phyloP scores from a whole-genome alignment of 106 monocot genomes.

The Dactylorhiza incarnata region DNA sequence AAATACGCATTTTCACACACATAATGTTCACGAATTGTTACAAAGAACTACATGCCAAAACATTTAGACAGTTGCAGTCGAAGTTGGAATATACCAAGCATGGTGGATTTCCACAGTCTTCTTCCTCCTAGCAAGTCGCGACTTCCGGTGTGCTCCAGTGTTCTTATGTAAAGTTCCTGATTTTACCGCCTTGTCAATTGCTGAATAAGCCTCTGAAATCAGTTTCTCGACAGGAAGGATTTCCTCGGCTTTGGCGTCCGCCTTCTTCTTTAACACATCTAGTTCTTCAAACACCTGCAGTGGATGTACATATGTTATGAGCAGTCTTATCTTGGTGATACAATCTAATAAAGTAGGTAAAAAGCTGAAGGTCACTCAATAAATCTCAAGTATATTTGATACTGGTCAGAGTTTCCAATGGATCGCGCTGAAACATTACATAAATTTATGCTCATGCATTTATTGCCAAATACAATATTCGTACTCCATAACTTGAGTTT shows the following conservation, averaged over 20 bases:
- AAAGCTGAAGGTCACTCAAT: too few relatives aligned
- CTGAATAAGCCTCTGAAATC: slow-evolving; percentile 67
- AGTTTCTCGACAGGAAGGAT: slow-evolving; percentile 62
- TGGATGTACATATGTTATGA: neutral
- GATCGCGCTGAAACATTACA: too few relatives aligned
- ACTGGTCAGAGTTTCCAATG: too few relatives aligned
- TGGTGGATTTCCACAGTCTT: slow-evolving; percentile 77
- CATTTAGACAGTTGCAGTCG: neutral
- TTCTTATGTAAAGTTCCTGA: slow-evolving; percentile 74
- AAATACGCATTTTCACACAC: neutral
- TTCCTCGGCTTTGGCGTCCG: slow-evolving; percentile 53
- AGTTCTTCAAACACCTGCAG: slow-evolving; percentile 62
- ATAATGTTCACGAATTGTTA: neutral
- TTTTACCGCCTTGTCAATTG: slow-evolving; percentile 83
- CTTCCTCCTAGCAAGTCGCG: slow-evolving; percentile 78
- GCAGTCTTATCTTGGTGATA: too few relatives aligned
- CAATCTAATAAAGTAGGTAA: too few relatives aligned
- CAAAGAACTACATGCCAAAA: neutral
- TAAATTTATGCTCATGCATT: too few relatives aligned
- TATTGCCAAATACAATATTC: too few relatives aligned
- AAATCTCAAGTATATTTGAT: too few relatives aligned
- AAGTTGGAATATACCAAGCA: slow-evolving; percentile 69
- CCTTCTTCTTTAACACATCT: slow-evolving; percentile 61
- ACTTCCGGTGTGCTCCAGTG: slow-evolving; percentile 78
- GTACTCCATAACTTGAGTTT: too few relatives aligned